Percentiles rank a stretch among this genome's conserved stretches.
Evolutionary conservation across 805 yeast species (phyloP).

Genomic region (Wickerhamiella sergipiensis): DNA sequence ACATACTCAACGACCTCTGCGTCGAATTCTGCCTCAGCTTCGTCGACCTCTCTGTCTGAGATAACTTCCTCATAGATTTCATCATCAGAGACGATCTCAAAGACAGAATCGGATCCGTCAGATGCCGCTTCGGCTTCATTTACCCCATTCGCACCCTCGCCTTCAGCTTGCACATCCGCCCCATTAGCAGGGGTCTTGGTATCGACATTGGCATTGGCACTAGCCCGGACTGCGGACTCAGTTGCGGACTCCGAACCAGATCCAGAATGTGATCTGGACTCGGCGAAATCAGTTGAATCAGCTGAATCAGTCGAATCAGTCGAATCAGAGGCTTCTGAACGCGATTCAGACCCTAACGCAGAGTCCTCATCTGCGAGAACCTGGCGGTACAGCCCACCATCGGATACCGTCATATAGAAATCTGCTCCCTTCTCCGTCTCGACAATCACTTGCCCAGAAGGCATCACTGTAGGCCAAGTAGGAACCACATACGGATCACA

Average conservation of each 20-base stretch:
- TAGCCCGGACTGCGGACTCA: no score
- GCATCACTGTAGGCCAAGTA: constrained; percentile 14
- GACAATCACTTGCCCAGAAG: constrained; percentile 12
- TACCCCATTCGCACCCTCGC: no score
- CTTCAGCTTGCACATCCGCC: no score
- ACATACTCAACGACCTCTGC: neutral
- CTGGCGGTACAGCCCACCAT: constrained; percentile 16
- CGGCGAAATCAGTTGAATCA: no score
- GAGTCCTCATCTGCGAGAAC: neutral
- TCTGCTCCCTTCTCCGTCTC: constrained; percentile 1
- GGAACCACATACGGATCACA: constrained; percentile 12
- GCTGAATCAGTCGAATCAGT: no score
- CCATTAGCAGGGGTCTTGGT: no score
- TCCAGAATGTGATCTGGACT: no score
- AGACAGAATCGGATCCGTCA: neutral
- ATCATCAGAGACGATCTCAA: neutral
- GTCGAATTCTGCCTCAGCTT: neutral
- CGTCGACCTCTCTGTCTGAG: neutral
- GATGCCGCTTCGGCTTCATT: neutral
- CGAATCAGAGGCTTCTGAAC: no score
- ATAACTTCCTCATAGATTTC: neutral
- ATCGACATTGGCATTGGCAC: no score
- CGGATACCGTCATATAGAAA: constrained; percentile 8
- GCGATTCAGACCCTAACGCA: no score
- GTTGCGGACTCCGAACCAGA: no score